Base-by-base conservation (phyloP, 2,329 filamentous ascomycete species). In the Fusarium marasasianum region DNA sequence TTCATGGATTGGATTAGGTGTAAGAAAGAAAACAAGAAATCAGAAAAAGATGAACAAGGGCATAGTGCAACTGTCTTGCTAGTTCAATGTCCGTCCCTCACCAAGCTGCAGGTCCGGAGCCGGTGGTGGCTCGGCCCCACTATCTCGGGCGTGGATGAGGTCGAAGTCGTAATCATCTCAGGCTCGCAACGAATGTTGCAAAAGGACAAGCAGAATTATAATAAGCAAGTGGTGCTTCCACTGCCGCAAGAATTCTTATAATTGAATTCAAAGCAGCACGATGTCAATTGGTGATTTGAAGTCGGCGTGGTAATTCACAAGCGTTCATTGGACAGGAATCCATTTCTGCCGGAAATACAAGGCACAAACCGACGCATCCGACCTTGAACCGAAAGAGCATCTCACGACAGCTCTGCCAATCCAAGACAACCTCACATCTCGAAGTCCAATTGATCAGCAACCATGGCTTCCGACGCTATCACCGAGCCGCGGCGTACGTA, bases 401-500 rank as follows among this genome's bases (percentile, higher is more conserved):
- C 75, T 77, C 79, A 75, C 75, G 67, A 77, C 73, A 77, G 73
- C 73, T 78, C 70, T 74, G 69, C 73, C 55, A 63, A 68, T 71
- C 71, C 74, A 75, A 73, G 73, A 72, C 76, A 76, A 75, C 76
- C 79, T 76, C 73, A 76, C 69, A 73, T 76, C 56, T 69, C 66
- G 73, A 79, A 76, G 76, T 72, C 77, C 82, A 81, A 83, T 83
- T 81, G 80, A 81, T 63, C 76, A 47, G 66, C 67, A 81, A 77
- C 53, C 38, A 84, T 84, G 83, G 82, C 76, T 77, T 79, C 80
- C 77, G 81, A 81, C 77, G 73, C 81, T 71, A 72, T 78, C 72
- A 76, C 81, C 69, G 81, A 83, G 76, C 78, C 81, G 73, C 81
- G 82, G 78, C 81, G 82, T 84, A 82, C 72, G 82, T 82, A 67